Evolutionary conservation across 257 asterid genomes (phyloP).

Genomic region (Parsonsia alboflavescens): DNA sequence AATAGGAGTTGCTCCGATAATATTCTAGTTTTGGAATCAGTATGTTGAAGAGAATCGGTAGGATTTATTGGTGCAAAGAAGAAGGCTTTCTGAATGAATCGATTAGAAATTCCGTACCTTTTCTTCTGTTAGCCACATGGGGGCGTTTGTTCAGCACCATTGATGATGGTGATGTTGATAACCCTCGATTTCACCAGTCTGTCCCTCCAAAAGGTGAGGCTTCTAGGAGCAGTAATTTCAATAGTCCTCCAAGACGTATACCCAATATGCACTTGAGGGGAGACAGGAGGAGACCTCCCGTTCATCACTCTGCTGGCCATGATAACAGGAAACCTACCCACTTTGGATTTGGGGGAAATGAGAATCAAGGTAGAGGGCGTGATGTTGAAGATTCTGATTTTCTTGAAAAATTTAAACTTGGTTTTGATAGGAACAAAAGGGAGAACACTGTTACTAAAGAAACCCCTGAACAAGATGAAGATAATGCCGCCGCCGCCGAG

Average conservation of each 20-base stretch:
- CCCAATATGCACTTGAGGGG: slow-evolving; percentile 20
- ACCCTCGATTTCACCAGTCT: background rate
- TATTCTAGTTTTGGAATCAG: background rate
- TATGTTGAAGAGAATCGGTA: slow-evolving; percentile 3
- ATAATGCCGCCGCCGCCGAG: slow-evolving; percentile 21
- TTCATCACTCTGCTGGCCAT: background rate
- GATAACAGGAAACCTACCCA: slow-evolving; percentile 1
- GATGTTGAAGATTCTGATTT: slow-evolving; percentile 41
- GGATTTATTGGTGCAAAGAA: background rate
- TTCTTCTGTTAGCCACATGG: background rate
- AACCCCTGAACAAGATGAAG: slow-evolving; percentile 12
- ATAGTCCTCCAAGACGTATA: slow-evolving; percentile 16
- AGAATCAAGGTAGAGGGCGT: slow-evolving; percentile 23
- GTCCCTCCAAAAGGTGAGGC: background rate
- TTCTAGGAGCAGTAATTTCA: background rate
- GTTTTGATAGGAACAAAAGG: slow-evolving; percentile 36
- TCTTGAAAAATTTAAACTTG: slow-evolving; percentile 72
- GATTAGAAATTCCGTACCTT: background rate
- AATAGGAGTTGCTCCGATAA: background rate
- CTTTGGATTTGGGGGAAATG: slow-evolving; percentile 19
- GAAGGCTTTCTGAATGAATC: background rate
- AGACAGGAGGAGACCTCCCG: slow-evolving; percentile 16
- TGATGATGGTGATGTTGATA: slow-evolving; percentile 5
- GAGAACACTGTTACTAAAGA: slow-evolving; percentile 21
- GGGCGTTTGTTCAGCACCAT: slow-evolving; percentile 15